phyloP scores from a whole-genome alignment of 371 early-diverging fungal genomes.

The Chytridium lagenaria region DNA sequence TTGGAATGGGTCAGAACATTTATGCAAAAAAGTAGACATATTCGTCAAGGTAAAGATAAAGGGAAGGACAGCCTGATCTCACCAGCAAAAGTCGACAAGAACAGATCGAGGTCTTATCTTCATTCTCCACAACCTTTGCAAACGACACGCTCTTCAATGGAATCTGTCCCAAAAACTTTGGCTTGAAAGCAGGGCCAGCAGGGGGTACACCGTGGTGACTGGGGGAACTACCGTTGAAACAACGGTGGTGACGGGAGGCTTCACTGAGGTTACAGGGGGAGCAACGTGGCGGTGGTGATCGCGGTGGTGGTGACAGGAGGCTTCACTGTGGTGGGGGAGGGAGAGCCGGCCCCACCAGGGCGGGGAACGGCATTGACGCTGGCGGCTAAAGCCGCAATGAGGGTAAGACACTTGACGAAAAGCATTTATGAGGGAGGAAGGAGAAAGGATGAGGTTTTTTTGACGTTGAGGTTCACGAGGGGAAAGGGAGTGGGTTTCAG shows the following conservation, averaged over 20 bases:
- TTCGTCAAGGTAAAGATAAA: neutral
- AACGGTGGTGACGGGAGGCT: neutral
- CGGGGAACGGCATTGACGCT: neutral
- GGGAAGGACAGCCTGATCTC: neutral
- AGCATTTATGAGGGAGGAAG: neutral
- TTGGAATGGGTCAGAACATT: neutral
- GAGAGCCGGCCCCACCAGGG: neutral
- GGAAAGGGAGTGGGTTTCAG: too few species aligned
- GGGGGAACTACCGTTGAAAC: neutral
- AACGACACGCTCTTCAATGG: slow-evolving; percentile 22
- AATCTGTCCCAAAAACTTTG: slow-evolving; percentile 15
- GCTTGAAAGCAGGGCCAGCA: neutral
- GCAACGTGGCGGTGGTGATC: slow-evolving; percentile 6
- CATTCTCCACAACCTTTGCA: slow-evolving; percentile 20
- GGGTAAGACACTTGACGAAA: neutral
- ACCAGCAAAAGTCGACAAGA: slow-evolving; percentile 32
- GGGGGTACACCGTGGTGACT: neutral
- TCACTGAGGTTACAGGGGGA: neutral
- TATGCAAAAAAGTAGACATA: neutral
- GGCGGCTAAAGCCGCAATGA: neutral
- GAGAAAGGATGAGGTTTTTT: neutral
- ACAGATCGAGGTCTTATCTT: slow-evolving; percentile 19
- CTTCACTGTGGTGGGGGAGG: neutral
- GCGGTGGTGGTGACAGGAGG: slow-evolving; percentile 3
- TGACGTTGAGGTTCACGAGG: too few species aligned